Conservation (phyloP, 768 basidiomycete species). For the Kwoniella europaea region DNA sequence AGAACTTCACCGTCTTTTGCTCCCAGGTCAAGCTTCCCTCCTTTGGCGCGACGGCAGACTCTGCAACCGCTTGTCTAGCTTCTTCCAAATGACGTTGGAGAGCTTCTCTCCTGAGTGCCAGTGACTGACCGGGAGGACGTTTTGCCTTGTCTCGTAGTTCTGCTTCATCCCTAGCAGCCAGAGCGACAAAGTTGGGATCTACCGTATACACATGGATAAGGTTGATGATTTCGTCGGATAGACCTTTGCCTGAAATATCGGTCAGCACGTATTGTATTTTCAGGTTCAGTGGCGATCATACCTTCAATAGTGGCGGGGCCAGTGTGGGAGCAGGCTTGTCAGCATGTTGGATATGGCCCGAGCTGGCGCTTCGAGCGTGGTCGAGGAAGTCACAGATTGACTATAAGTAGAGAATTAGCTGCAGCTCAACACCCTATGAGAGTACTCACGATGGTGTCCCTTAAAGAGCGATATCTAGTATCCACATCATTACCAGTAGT, state of each 20-base stretch:
- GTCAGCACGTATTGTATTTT: background rate
- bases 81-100: slow-evolving; percentile 65
- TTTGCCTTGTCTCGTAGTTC: slow-evolving; percentile 65
- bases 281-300: slow-evolving; percentile 31
- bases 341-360: slow-evolving; percentile 74
- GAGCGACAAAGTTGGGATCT: slow-evolving; percentile 67
- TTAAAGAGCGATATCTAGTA: slow-evolving; percentile 78
- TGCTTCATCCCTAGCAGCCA: slow-evolving; percentile 67
- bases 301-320: slow-evolving; percentile 79
- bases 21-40: slow-evolving; percentile 40
- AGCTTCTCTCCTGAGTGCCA: slow-evolving; percentile 64
- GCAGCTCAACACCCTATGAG: background rate
- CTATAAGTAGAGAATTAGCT: slow-evolving; percentile 59
- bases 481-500: slow-evolving; percentile 73
- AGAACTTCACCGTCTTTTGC: slow-evolving; percentile 50
- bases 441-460: slow-evolving; percentile 69
- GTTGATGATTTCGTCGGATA: slow-evolving; percentile 63
- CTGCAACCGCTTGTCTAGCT: slow-evolving; percentile 54
- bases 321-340: slow-evolving; percentile 74
- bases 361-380: slow-evolving; percentile 73
- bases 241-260: slow-evolving; percentile 46
- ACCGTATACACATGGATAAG: slow-evolving; percentile 69
- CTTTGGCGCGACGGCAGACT: slow-evolving; percentile 19
- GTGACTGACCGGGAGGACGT: slow-evolving; percentile 52
- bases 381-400: slow-evolving; percentile 79